phyloP scores from a whole-genome alignment of 306 rosid genomes.

The Quercus engelmannii region DNA sequence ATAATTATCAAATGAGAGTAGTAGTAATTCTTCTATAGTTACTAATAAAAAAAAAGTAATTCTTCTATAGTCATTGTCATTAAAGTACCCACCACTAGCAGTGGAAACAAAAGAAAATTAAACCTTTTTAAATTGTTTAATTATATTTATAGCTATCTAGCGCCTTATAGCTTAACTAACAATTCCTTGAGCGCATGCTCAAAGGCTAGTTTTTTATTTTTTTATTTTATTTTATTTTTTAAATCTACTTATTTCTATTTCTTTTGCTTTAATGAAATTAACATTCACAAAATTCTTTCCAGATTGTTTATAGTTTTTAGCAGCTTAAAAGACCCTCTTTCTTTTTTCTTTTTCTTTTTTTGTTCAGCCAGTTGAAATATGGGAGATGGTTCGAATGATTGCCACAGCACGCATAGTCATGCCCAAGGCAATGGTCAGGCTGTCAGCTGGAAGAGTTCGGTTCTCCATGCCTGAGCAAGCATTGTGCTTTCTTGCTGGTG shows the following conservation, averaged over 20 bases:
- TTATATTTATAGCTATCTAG: too few species aligned
- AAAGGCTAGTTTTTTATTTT: too few species aligned
- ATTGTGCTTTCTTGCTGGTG: conserved; percentile 90
- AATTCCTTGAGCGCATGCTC: too few species aligned
- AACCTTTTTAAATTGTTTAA: too few species aligned
- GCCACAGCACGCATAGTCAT: conserved; percentile 82
- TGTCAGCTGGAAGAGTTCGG: conserved; percentile 92
- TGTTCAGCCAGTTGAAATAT: conserved; percentile 89
- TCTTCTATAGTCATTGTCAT: neutral
- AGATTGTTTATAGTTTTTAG: conserved; percentile 2
- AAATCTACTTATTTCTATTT: too few species aligned
- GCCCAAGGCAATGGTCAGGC: conserved; percentile 95
- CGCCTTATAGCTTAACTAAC: too few species aligned
- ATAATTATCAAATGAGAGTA: neutral
- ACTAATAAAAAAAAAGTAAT: neutral
- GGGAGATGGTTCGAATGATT: conserved; percentile 99
- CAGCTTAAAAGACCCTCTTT: conserved; percentile 3
- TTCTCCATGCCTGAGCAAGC: conserved; percentile 97
- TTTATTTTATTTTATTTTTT: too few species aligned
- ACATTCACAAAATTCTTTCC: conserved; percentile 2
- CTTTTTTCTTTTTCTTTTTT: neutral
- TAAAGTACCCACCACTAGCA: neutral
- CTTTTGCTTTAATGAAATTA: neutral
- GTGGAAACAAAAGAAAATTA: neutral
- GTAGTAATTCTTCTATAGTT: neutral